Conservation (phyloP, 306 rosid species). For the Quercus variabilis region DNA sequence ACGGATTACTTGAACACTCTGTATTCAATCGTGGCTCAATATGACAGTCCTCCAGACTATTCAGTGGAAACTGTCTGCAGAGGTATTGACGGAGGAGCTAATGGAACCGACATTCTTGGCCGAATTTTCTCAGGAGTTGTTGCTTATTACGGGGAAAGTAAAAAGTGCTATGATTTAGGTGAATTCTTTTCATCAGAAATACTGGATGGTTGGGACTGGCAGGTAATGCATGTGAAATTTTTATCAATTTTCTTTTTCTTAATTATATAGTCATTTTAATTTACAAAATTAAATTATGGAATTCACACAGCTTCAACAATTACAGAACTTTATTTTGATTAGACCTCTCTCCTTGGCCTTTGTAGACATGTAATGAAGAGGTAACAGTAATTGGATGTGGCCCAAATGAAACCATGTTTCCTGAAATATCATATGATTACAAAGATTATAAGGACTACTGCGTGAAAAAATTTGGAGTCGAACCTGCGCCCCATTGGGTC, state of each 20-base stretch:
- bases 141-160: not conserved
- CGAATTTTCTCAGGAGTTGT: slow-evolving; percentile 3
- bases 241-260: not conserved
- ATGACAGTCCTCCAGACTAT: slow-evolving; percentile 8
- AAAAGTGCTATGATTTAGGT: not conserved
- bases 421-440: not conserved
- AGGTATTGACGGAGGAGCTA: slow-evolving; percentile 5
- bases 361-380: not conserved
- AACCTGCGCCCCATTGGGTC: slow-evolving; percentile 41
- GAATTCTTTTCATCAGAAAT: not conserved
- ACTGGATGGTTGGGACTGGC: slow-evolving; percentile 17
- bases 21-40: slow-evolving; percentile 14
- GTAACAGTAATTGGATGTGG: not conserved
- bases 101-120: slow-evolving; percentile 11
- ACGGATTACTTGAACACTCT: not conserved
- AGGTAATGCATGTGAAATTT: not conserved
- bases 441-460: slow-evolving; percentile 17
- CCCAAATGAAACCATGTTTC: slow-evolving; percentile 1
- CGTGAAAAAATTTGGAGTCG: slow-evolving; percentile 34
- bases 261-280: not conserved
- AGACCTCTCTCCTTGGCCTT: not conserved
- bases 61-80: slow-evolving; percentile 6
- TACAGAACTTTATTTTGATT: too few relatives aligned
- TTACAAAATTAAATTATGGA: not conserved
- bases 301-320: not conserved